Evolutionary conservation across 495 filamentous ascomycete species (phyloP).

Genomic region (Hypoxylon perforatum): DNA sequence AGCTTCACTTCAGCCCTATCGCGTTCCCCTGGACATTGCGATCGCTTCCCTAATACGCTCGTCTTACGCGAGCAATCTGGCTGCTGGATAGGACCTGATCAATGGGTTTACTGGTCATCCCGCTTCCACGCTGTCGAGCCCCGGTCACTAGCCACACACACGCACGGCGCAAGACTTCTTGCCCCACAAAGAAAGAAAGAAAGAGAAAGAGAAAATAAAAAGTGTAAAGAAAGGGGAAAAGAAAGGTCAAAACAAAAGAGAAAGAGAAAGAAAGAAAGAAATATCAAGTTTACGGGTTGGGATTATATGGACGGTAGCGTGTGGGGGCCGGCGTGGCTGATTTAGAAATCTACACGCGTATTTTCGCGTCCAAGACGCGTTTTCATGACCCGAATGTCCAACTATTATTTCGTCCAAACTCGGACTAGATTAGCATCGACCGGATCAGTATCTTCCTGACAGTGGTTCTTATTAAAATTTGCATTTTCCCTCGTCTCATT

Average conservation of each 20-base stretch:
- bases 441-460: too few species aligned
- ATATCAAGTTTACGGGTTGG: constrained; percentile 12
- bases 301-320: constrained; percentile 35
- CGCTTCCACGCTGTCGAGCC: neutral
- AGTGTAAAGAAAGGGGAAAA: constrained; percentile 45
- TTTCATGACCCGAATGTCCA: neutral
- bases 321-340: constrained; percentile 29
- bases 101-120: too few species aligned
- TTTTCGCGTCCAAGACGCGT: constrained; percentile 32
- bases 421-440: constrained; percentile 29
- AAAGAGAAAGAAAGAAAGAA: constrained; percentile 61
- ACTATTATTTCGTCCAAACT: constrained; percentile 11
- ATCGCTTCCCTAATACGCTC: too few species aligned
- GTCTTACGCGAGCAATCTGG: too few species aligned
- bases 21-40: too few species aligned
- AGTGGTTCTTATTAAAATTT: too few species aligned
- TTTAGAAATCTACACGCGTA: constrained; percentile 35
- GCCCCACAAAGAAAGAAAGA: constrained; percentile 50
- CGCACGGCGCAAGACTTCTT: constrained; percentile 36
- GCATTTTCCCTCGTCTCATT: too few species aligned
- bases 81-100: too few species aligned
- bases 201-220: constrained; percentile 54
- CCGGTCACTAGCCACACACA: constrained; percentile 21
- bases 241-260: constrained; percentile 54
- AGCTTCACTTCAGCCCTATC: too few species aligned